phyloP scores from a whole-genome alignment of 1,284 basidiomycete species.

The Agaricales sp. region DNA sequence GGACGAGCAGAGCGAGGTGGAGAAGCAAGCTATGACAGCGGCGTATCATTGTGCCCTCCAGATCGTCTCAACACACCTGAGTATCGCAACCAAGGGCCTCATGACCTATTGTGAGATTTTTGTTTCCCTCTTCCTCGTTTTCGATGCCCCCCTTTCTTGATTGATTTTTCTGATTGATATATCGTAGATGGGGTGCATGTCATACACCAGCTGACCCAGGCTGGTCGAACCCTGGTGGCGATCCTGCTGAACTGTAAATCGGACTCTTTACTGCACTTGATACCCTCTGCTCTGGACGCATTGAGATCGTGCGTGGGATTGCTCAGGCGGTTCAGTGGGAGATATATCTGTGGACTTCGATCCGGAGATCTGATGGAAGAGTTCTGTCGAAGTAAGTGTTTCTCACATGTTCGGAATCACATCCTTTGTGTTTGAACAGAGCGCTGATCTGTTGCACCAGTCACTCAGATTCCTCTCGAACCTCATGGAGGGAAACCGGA shows the following conservation, averaged over 20 bases:
- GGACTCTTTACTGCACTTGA: constrained; percentile 58
- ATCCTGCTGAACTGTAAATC: constrained; percentile 73
- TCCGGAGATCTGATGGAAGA: constrained; percentile 89
- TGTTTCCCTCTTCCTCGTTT: constrained; percentile 6
- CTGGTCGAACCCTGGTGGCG: constrained; percentile 81
- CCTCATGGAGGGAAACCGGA: constrained; percentile 13
- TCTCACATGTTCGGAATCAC: not conserved
- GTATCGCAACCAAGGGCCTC: constrained; percentile 76
- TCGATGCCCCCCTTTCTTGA: not conserved
- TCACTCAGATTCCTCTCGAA: constrained; percentile 82
- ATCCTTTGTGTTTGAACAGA: not conserved
- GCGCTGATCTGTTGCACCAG: constrained; percentile 25
- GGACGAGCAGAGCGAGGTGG: constrained; percentile 48
- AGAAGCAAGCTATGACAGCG: constrained; percentile 57
- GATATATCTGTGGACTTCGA: constrained; percentile 78
- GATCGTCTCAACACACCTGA: constrained; percentile 73
- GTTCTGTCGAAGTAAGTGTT: constrained; percentile 73
- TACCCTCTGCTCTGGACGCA: constrained; percentile 73
- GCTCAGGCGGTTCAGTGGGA: constrained; percentile 66
- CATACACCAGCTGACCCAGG: constrained; percentile 87
- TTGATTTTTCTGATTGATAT: constrained; percentile 3
- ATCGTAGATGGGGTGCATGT: constrained; percentile 78
- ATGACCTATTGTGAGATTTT: constrained; percentile 81
- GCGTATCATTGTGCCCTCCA: constrained; percentile 68
- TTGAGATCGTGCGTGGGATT: constrained; percentile 78